Evolutionary conservation across 2,329 filamentous ascomycete genomes (phyloP).

Genomic region (Talaromyces sp.): DNA sequence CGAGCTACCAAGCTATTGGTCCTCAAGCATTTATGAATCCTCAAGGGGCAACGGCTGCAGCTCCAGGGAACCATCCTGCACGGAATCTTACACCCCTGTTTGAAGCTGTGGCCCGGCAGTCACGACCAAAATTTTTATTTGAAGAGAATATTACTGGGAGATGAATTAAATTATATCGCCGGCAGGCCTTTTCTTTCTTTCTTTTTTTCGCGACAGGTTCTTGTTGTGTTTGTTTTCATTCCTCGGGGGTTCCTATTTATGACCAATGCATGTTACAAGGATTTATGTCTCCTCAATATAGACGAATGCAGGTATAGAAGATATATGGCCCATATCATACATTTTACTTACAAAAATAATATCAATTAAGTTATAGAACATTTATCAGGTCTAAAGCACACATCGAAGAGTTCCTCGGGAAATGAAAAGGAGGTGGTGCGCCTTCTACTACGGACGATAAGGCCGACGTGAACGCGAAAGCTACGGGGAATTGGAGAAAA

Average conservation of each 20-base stretch:
- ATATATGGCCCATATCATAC: not conserved
- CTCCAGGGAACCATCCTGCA: not conserved
- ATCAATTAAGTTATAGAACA: not conserved
- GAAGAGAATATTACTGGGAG: not conserved
- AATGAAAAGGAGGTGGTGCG: too few relatives aligned
- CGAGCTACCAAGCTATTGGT: not conserved
- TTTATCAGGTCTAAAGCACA: too few relatives aligned
- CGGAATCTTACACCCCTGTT: slow-evolving; percentile 6
- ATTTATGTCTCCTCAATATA: not conserved
- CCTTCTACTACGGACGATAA: too few relatives aligned
- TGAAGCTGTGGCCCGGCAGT: slow-evolving; percentile 2
- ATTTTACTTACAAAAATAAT: not conserved
- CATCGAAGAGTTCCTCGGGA: too few relatives aligned
- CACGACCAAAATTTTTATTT: slow-evolving; percentile 1
- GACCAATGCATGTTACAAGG: not conserved
- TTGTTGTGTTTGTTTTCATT: not conserved
- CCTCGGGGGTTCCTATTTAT: not conserved
- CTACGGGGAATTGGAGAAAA: too few relatives aligned
- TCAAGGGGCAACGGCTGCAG: not conserved
- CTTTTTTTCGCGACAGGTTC: not conserved
- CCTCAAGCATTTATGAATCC: not conserved
- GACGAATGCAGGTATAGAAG: not conserved
- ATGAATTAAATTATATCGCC: not conserved
- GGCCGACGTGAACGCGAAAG: too few relatives aligned
- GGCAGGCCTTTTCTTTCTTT: not conserved